Evolutionary conservation across 1,139 yeast species (phyloP), one percentile per base, ranked within the genome.

Genomic region (Ogataea hybrid): DNA sequence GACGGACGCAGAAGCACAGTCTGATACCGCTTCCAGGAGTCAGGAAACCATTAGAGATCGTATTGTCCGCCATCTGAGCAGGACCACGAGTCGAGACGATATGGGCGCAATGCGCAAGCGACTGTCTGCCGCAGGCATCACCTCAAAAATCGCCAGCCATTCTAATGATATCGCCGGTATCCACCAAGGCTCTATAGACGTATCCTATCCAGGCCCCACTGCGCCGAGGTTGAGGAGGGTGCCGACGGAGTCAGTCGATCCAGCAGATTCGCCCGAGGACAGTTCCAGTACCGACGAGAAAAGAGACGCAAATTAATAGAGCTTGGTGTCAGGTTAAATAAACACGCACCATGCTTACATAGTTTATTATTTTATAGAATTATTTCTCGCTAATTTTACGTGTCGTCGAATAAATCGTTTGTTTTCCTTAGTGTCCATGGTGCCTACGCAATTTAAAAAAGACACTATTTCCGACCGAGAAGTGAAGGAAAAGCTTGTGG

Each of bases 121-220:
- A 14, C 44, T 68, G 23, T 50, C 58, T 7, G 58, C 58, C 16
- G 70, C 69, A 5, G 66, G 65, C 27, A 64, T 71, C 38, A 65
- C 73, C 1, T 48, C 51, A 10, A 61, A 57, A 25, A 74, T 75
- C 2, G 72, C 71, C 1, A 52, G 56, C 9, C 66, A 70, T 35
- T 58, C 76, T 1, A 67, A 71, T 44, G 65, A 64, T 37, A 65
- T 70, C 23, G 75, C 76, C 2, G 77, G 76, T 4, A 64, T 69
- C 30, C 62, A 58, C 36, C 46, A 50, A 4, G 43, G 49, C 27
- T 47, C 56, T 6, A 44, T 54, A 32, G 42, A 42, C 34, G 35
- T 39, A 9, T 14, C 17, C 14, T 27, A 25, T 6, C 25, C 23
- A 9, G 35, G 18, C 7, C 25, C 31, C 3, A 8, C 25, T 10